Percentiles rank a stretch among this genome's conserved stretches.
Evolutionary conservation across 306 rosid genomes (phyloP).

Genomic region (Abrus pulchellus): DNA sequence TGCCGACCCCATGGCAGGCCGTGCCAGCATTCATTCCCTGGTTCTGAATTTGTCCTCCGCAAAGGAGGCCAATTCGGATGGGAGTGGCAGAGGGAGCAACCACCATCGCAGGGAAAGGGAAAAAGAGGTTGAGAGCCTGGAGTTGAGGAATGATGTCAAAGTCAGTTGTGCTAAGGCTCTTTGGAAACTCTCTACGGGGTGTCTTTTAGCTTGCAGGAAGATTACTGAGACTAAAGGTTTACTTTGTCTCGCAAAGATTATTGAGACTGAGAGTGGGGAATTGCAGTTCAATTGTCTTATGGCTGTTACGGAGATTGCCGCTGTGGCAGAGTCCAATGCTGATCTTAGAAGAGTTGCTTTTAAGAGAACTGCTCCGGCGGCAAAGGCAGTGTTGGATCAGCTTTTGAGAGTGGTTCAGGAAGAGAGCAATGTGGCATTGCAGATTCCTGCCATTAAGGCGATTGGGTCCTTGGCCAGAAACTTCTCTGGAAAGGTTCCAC

Average conservation of each 20-base stretch:
- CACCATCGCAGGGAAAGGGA: constrained; percentile 64
- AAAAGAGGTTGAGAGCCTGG: constrained; percentile 62
- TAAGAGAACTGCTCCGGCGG: constrained; percentile 72
- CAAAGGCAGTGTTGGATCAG: constrained; percentile 83
- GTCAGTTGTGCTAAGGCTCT: constrained; percentile 80
- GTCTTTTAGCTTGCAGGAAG: constrained; percentile 65
- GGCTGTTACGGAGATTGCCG: constrained; percentile 85
- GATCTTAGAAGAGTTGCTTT: constrained; percentile 82
- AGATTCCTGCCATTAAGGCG: constrained; percentile 76
- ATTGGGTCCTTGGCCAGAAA: constrained; percentile 84
- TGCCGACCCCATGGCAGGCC: constrained; percentile 61
- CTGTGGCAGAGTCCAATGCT: constrained; percentile 68
- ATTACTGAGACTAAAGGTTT: constrained; percentile 89
- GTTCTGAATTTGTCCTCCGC: constrained; percentile 56
- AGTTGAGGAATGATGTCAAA: constrained; percentile 65
- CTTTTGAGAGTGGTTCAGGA: constrained; percentile 70
- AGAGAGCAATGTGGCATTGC: constrained; percentile 53
- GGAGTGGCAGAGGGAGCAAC: constrained; percentile 64
- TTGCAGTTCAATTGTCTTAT: constrained; percentile 80
- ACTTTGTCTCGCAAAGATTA: constrained; percentile 84
- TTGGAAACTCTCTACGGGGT: constrained; percentile 77
- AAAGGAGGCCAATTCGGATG: constrained; percentile 53
- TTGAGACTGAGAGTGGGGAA: constrained; percentile 68
- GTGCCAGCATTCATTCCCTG: constrained; percentile 65
- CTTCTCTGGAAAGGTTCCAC: constrained; percentile 79